A percentile compares a stretch with the other conserved stretches of the same genome.
Evolutionary conservation across 2,329 filamentous ascomycete species (phyloP).

Genomic region (Canariomyces notabilis): DNA sequence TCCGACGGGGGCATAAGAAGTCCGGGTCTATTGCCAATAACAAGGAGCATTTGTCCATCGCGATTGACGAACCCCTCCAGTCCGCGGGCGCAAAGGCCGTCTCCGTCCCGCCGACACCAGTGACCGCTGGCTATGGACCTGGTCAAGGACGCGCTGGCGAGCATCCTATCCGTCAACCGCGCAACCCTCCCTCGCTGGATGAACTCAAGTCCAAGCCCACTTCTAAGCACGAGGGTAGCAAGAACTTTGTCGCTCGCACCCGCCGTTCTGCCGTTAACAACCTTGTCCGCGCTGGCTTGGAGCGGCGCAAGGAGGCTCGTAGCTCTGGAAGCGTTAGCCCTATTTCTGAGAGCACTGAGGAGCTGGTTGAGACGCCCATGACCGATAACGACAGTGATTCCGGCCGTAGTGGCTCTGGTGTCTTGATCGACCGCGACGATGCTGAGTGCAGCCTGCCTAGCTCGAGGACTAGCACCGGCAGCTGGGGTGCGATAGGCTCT

Average conservation of each 20-base stretch:
- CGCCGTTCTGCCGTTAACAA: conserved; percentile 89
- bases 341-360: conserved; percentile 72
- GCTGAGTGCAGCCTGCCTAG: conserved; percentile 63
- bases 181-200: conserved; percentile 84
- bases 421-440: conserved; percentile 63
- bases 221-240: conserved; percentile 87
- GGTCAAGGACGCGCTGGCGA: conserved; percentile 91
- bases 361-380: conserved; percentile 57
- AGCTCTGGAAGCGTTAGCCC: conserved; percentile 80
- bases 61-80: conserved; percentile 46
- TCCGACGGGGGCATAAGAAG: conserved; percentile 93
- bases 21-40: conserved; percentile 65
- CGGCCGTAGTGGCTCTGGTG: conserved; percentile 69
- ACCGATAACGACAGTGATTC: conserved; percentile 72
- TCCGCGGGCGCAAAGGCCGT: conserved; percentile 71
- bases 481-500: conserved; percentile 76
- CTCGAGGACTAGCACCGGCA: conserved; percentile 69
- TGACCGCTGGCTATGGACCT: conserved; percentile 77
- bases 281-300: conserved; percentile 81
- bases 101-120: conserved; percentile 72
- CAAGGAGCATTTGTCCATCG: conserved; percentile 42
- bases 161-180: conserved; percentile 88
- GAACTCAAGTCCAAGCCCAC: conserved; percentile 88
- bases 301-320: conserved; percentile 72
- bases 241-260: conserved; percentile 93